phyloP scores from a whole-genome alignment of 805 yeast species.

The Kazachstania africana region DNA sequence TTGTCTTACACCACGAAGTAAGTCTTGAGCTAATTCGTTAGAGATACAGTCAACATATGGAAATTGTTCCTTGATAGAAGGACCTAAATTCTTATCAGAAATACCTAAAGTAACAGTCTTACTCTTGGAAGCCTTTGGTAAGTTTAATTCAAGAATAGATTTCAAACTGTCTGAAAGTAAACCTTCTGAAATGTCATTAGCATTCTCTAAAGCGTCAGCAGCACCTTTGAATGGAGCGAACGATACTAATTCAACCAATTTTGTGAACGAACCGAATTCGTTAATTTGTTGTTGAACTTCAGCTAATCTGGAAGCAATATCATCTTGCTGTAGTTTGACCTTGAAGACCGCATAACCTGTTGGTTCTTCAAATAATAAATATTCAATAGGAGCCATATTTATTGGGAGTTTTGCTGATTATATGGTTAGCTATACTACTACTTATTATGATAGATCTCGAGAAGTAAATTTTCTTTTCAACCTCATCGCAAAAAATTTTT shows the following conservation, averaged over 20 bases:
- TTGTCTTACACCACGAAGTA: slow-evolving; percentile 87
- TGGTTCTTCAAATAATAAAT: slow-evolving; percentile 93
- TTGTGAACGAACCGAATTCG: slow-evolving; percentile 80
- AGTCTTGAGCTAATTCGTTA: slow-evolving; percentile 86
- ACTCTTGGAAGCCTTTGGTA: slow-evolving; percentile 65
- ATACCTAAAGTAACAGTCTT: slow-evolving; percentile 70
- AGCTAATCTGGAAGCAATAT: slow-evolving; percentile 78
- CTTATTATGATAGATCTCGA: too few species aligned
- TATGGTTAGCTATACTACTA: neutral
- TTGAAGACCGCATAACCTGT: slow-evolving; percentile 96
- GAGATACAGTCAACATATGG: slow-evolving; percentile 84
- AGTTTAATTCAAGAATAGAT: slow-evolving; percentile 76
- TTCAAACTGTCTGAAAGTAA: slow-evolving; percentile 86
- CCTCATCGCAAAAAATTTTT: too few species aligned
- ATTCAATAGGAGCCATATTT: slow-evolving; percentile 67
- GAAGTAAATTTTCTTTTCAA: too few species aligned
- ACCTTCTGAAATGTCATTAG: slow-evolving; percentile 96
- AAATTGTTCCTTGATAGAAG: slow-evolving; percentile 84
- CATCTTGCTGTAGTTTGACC: slow-evolving; percentile 88
- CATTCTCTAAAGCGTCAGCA: slow-evolving; percentile 97
- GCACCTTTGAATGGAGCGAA: slow-evolving; percentile 99
- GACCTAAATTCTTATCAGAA: slow-evolving; percentile 91
- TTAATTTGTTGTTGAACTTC: slow-evolving; percentile 88
- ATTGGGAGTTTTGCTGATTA: neutral
- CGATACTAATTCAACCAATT: slow-evolving; percentile 83